phyloP scores from a whole-genome alignment of 2,329 filamentous ascomycete genomes.

The Passalora sequoiae region DNA sequence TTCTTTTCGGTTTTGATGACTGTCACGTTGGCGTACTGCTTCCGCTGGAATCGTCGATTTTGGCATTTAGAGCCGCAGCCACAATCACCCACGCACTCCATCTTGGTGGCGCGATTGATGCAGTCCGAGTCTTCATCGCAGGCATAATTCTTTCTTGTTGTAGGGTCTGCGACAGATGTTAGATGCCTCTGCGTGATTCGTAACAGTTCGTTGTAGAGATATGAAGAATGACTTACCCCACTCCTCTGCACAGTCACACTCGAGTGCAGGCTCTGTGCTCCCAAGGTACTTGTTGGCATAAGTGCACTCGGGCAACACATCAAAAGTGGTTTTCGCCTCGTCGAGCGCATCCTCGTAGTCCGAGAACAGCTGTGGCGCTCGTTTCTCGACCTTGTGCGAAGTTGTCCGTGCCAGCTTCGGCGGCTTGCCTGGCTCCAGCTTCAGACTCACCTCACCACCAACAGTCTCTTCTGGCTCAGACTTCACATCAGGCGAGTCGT shows the following conservation, averaged over 20 bases:
- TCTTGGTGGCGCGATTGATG: slow-evolving; percentile 96
- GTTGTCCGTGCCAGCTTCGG: slow-evolving; percentile 69
- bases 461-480: slow-evolving; percentile 50
- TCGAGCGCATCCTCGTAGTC: slow-evolving; percentile 72
- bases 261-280: slow-evolving; percentile 83
- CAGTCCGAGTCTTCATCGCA: slow-evolving; percentile 96
- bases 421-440: slow-evolving; percentile 60
- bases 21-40: slow-evolving; percentile 82
- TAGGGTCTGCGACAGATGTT: slow-evolving; percentile 40
- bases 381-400: slow-evolving; percentile 62
- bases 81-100: slow-evolving; percentile 86
- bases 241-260: slow-evolving; percentile 92
- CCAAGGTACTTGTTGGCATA: slow-evolving; percentile 92
- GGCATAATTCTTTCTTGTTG: slow-evolving; percentile 62
- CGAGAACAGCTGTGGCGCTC: slow-evolving; percentile 62
- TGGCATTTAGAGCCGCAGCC: slow-evolving; percentile 84
- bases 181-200: not conserved
- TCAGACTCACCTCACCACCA: slow-evolving; percentile 57
- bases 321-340: slow-evolving; percentile 71
- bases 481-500: slow-evolving; percentile 36
- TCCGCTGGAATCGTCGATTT: slow-evolving; percentile 90
- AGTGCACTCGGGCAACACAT: slow-evolving; percentile 75
- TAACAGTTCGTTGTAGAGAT: slow-evolving; percentile 13
- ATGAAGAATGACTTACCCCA: slow-evolving; percentile 64
- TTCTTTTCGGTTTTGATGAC: slow-evolving; percentile 99